Evolutionary conservation across 1,139 yeast genomes (phyloP), one percentile per base, ranked within the genome.

Genomic region (Suhomyces bribrorum): DNA sequence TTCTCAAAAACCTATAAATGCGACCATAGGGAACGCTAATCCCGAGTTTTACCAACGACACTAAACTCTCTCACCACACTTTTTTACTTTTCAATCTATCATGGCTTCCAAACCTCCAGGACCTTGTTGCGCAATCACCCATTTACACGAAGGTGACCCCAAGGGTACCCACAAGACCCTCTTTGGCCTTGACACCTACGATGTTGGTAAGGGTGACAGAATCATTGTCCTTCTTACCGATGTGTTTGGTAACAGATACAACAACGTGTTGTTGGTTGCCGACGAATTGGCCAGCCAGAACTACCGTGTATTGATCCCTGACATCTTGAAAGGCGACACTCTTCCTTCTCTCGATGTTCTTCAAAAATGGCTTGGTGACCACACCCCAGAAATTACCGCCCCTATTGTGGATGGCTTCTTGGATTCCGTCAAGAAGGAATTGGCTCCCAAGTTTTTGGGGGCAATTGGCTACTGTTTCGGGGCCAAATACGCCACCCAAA

Each of bases 391-490:
- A 15, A 54, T 60, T 18, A 75, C 82, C 9, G 48, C 57, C 14
- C 64, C 66, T 16, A 52, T 66, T 31, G 57, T 66, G 22, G 71
- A 73, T 32, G 61, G 58, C 5, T 83, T 72, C 50, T 54, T 84
- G 45, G 48, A 52, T 1, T 53, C 56, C 3, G 59, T 83, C 44
- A 73, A 67, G 44, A 50, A 55, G 24, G 77, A 73, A 38, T 58
- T 62, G 37, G 57, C 65, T 5, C 83, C 86, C 8, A 64, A 73
- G 40, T 79, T 72, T 48, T 45, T 83, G 18, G 81, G 73, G 36
- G 79, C 79, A 14, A 64, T 84, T 38, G 96, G 96, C 14, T 82
- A 86, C 70, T 89, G 96, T 66, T 88, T 73, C 51, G 96, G 96
- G 53, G 96, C 89, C 36, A 83, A 81, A 59, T 81, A 67, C 48